Percentiles rank a stretch among this genome's conserved stretches.
These are phyloP conservation scores for Chenopodium berlandieri DNA, from an alignment of 148 eudicot genomes.

Conservation along the genomic window DNA sequence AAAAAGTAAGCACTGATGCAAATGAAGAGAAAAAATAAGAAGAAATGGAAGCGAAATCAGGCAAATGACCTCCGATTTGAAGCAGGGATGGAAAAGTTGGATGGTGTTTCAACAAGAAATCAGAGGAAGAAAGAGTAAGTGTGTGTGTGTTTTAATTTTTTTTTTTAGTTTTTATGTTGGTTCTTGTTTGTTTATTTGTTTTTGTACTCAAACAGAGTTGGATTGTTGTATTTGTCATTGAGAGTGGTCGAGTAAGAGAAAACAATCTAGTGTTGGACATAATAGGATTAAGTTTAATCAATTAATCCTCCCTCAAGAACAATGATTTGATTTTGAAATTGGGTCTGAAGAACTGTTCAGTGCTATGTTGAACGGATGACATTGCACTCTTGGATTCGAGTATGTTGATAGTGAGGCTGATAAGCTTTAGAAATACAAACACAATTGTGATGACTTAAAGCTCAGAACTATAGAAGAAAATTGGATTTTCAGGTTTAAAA, in stretches of 20 bases:
- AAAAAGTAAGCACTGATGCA: constrained; percentile 27
- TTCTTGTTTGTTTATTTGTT: no score
- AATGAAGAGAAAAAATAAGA: constrained; percentile 54
- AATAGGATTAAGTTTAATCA: not conserved
- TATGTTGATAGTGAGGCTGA: not conserved
- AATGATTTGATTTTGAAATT: no score
- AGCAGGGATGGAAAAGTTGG: constrained; percentile 43
- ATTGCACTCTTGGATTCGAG: not conserved
- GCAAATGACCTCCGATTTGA: constrained; percentile 76
- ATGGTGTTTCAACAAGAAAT: constrained; percentile 47
- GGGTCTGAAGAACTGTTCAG: no score
- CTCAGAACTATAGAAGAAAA: not conserved
- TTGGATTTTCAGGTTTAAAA: not conserved
- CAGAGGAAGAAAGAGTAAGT: constrained; percentile 85
- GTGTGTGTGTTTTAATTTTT: not conserved
- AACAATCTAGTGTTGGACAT: not conserved
- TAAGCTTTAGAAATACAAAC: not conserved
- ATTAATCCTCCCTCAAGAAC: not conserved
- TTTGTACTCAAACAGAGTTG: not conserved
- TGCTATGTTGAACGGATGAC: no score
- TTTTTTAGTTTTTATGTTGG: not conserved
- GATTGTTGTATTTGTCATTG: not conserved
- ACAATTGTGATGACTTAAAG: not conserved
- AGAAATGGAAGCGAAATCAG: constrained; percentile 60
- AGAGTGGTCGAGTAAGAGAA: not conserved